Evolutionary conservation across 352 stramenopile genomes (phyloP).

Genomic region (Plasmopara viticola): DNA sequence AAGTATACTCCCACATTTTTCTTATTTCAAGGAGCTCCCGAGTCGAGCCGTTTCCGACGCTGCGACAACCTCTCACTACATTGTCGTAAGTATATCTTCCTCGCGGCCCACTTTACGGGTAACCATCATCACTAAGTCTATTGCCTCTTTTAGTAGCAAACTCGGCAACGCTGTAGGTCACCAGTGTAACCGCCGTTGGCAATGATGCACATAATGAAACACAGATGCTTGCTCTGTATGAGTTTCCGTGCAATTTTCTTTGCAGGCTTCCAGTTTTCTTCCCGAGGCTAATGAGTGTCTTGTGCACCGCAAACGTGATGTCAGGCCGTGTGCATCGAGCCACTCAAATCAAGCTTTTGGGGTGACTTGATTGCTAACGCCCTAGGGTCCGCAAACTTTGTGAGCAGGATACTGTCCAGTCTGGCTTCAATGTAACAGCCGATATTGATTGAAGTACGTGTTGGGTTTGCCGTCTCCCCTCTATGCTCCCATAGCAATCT

Average conservation of each 20-base stretch:
- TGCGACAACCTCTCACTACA: neutral
- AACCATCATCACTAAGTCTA: neutral
- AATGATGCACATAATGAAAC: neutral
- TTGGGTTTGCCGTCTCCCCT: neutral
- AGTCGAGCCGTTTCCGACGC: neutral
- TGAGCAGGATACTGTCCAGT: neutral
- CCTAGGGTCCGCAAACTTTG: neutral
- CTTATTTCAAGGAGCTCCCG: neutral
- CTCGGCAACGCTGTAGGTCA: neutral
- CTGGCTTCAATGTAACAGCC: neutral
- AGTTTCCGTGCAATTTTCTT: neutral
- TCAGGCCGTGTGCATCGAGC: neutral
- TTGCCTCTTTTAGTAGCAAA: neutral
- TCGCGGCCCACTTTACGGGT: neutral
- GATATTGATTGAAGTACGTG: neutral
- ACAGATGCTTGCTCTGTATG: neutral
- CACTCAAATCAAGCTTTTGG: neutral
- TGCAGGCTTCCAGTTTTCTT: neutral
- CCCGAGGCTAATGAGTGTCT: neutral
- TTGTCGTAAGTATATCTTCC: neutral
- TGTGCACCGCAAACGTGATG: neutral
- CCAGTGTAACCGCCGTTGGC: neutral
- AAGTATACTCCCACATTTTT: neutral
- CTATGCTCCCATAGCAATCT: neutral
- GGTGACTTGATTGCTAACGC: neutral